Percentiles rank a stretch among this genome's conserved stretches.
Conservation (phyloP, 495 filamentous ascomycete species). For the Aspergillus sparsus region DNA sequence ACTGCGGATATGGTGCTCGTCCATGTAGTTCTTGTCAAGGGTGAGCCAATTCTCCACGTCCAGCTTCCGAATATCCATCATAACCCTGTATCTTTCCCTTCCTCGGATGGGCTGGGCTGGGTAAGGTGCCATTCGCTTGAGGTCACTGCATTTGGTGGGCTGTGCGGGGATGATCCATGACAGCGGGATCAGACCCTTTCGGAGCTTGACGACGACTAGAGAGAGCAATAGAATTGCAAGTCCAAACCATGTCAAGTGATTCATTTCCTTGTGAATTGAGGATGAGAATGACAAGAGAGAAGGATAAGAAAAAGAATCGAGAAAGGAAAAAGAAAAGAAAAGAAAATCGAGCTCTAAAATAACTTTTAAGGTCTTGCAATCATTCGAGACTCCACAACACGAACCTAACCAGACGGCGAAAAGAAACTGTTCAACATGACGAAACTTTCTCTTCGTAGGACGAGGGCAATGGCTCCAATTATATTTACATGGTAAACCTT, state of each 20-base stretch:
- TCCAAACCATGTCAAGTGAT: constrained; percentile 39
- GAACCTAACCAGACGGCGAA: constrained; percentile 16
- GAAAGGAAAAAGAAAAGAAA: constrained; percentile 20
- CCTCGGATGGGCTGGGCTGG: constrained; percentile 49
- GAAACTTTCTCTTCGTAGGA: constrained; percentile 19
- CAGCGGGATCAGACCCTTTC: constrained; percentile 15
- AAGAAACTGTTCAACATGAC: constrained; percentile 23
- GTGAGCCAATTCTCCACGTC: constrained; percentile 56
- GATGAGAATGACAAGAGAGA: constrained; percentile 10
- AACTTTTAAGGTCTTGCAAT: constrained; percentile 19
- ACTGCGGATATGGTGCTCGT: constrained; percentile 48
- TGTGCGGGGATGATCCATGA: constrained; percentile 15
- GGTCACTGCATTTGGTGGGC: constrained; percentile 28
- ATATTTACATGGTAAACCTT: constrained; percentile 22
- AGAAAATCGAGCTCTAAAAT: constrained; percentile 23
- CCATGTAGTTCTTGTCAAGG: constrained; percentile 53
- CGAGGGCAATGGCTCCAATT: constrained; percentile 28
- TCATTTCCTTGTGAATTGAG: constrained; percentile 31
- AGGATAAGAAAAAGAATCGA: constrained; percentile 11
- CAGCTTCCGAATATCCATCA: constrained; percentile 57
- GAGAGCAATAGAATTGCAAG: constrained; percentile 42
- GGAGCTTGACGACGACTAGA: constrained; percentile 35
- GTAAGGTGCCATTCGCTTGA: constrained; percentile 44
- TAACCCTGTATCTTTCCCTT: constrained; percentile 48
- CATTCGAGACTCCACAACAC: constrained; percentile 21